phyloP scores from a whole-genome alignment of 306 rosid genomes.

The Ochetophila trinervis region DNA sequence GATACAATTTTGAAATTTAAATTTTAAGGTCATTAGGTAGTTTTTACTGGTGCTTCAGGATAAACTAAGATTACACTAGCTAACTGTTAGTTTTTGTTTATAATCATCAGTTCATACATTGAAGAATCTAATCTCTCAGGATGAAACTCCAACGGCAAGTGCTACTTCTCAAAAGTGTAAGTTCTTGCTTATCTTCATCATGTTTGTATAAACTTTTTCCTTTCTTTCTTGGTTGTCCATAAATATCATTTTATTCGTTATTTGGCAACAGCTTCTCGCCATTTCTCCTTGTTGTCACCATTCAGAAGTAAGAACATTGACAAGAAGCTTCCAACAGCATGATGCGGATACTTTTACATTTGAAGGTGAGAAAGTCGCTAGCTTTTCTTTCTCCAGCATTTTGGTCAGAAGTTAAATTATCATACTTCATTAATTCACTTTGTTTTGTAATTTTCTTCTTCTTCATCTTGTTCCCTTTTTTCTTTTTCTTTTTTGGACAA shows the following conservation, averaged over 20 bases:
- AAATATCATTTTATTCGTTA: background rate
- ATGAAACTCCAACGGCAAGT: slow-evolving; percentile 66
- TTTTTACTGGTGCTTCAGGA: slow-evolving; percentile 9
- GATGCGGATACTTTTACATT: slow-evolving; percentile 10
- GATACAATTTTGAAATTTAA: too few relatives aligned
- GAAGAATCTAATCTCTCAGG: slow-evolving; percentile 87
- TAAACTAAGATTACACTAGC: slow-evolving; percentile 2
- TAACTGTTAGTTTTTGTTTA: slow-evolving; percentile 27
- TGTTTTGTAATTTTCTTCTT: too few relatives aligned
- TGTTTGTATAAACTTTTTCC: slow-evolving; percentile 9
- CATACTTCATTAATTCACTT: too few relatives aligned
- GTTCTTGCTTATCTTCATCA: slow-evolving; percentile 26
- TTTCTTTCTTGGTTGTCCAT: slow-evolving; percentile 1
- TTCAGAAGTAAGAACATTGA: slow-evolving; percentile 84
- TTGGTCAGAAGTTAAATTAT: too few relatives aligned
- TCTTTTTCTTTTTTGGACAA: too few relatives aligned
- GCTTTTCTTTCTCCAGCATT: too few relatives aligned
- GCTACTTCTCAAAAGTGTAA: slow-evolving; percentile 69
- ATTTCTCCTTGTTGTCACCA: slow-evolving; percentile 90
- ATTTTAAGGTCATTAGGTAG: background rate
- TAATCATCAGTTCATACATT: slow-evolving; percentile 57
- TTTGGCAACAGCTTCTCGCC: slow-evolving; percentile 69
- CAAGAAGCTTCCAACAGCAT: slow-evolving; percentile 54
- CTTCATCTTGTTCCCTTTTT: too few relatives aligned
- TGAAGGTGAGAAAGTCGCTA: slow-evolving; percentile 2